Conservation (phyloP, 352 stramenopile genomes). For the Globisporangium solare region DNA sequence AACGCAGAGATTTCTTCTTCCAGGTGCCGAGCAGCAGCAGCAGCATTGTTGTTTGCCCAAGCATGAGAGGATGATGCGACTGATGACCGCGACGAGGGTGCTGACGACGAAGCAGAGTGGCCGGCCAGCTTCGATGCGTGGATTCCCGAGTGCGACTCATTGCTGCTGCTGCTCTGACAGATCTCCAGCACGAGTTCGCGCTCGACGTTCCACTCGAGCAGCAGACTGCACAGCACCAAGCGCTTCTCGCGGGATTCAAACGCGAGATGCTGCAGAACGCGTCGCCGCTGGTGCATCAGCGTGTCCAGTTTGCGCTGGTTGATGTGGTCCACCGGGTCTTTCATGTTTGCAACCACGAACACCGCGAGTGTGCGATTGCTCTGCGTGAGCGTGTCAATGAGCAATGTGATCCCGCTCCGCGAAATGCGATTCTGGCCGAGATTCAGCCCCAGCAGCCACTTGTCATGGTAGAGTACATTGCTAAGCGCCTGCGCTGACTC, state of each 20-base stretch:
- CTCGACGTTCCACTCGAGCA: constrained; percentile 51
- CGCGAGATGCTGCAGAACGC: constrained; percentile 29
- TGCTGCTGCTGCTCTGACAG: constrained; percentile 21
- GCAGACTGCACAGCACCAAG: constrained; percentile 36
- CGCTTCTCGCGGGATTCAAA: constrained; percentile 35
- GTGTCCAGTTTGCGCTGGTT: constrained; percentile 19
- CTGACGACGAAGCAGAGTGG: neutral
- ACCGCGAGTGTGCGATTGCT: constrained; percentile 47
- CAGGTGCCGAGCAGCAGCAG: too few species aligned
- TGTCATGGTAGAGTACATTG: constrained; percentile 58
- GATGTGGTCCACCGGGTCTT: constrained; percentile 14
- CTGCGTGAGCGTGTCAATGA: constrained; percentile 33
- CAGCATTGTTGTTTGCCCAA: too few species aligned
- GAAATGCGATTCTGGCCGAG: constrained; percentile 40
- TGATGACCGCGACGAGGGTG: neutral
- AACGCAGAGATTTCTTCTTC: neutral
- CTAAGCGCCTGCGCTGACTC: constrained; percentile 29
- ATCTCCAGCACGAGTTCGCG: constrained; percentile 48
- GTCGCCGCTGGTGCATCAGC: constrained; percentile 18
- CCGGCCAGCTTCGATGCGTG: constrained; percentile 2
- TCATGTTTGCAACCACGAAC: constrained; percentile 28
- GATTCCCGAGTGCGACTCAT: neutral
- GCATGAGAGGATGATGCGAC: too few species aligned
- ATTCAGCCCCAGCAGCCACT: constrained; percentile 57
- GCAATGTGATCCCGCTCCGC: constrained; percentile 17